Evolutionary conservation across 1,139 yeast genomes (phyloP).

Genomic region (Blastobotrys apis): DNA sequence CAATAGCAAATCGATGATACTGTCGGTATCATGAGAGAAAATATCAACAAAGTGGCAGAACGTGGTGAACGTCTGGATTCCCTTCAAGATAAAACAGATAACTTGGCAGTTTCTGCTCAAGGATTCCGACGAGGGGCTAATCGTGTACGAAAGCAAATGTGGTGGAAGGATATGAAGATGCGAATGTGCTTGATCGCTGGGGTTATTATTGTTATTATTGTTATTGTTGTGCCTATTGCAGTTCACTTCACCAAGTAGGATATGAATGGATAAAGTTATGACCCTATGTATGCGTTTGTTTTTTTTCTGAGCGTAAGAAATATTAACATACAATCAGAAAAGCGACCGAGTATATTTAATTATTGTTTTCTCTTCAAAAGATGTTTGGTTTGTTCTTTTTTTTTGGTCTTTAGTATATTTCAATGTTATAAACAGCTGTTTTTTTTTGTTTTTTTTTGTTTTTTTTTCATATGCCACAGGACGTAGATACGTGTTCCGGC

Average conservation of each 20-base stretch:
- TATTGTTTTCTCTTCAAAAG: no score
- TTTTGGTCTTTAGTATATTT: no score
- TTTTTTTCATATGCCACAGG: no score
- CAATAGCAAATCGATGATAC: slow-evolving; percentile 86
- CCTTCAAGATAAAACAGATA: slow-evolving; percentile 91
- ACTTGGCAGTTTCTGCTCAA: slow-evolving; percentile 88
- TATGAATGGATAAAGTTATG: no score
- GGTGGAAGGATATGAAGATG: slow-evolving; percentile 99
- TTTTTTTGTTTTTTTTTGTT: no score
- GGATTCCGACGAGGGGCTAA: slow-evolving; percentile 97
- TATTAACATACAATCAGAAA: no score
- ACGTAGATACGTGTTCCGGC: no score
- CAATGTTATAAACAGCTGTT: no score
- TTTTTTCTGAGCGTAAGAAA: no score
- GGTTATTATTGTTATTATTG: slow-evolving; percentile 77
- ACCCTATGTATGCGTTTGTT: no score
- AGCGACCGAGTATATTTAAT: no score
- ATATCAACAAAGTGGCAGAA: slow-evolving; percentile 92
- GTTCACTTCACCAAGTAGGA: slow-evolving; percentile 80
- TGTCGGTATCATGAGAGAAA: slow-evolving; percentile 96
- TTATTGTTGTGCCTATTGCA: slow-evolving; percentile 85
- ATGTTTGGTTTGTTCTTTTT: no score
- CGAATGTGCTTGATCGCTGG: slow-evolving; percentile 85
- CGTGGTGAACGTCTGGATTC: slow-evolving; percentile 92
- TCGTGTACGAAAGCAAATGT: slow-evolving; percentile 97